These are phyloP conservation scores for Vitis rotundifolia DNA, from an alignment of 164 flowering plant species.

Conservation along the genomic window DNA sequence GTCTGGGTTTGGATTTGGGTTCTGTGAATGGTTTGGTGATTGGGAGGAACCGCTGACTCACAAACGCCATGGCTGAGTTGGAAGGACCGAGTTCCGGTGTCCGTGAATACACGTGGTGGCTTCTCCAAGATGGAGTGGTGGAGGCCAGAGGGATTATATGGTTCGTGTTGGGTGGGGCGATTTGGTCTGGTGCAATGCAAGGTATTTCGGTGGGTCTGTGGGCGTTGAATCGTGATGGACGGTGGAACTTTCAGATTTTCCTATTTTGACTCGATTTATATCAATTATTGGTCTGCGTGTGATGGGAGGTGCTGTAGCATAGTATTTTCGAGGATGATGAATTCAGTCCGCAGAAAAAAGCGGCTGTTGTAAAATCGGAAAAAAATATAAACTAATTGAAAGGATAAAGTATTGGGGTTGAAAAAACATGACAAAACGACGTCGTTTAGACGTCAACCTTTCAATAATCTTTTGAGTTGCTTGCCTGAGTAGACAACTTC, in stretches of 20 bases:
- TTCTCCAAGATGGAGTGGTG: conserved; percentile 17
- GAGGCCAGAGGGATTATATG: background rate
- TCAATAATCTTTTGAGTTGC: too few relatives aligned
- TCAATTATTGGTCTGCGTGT: background rate
- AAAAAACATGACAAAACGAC: too few relatives aligned
- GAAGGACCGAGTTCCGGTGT: background rate
- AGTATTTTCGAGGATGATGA: conserved; percentile 4
- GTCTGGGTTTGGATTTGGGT: conserved; percentile 27
- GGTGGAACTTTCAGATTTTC: background rate
- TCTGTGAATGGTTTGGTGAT: conserved; percentile 32
- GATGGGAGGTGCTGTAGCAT: background rate
- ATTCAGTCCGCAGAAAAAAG: conserved; percentile 10
- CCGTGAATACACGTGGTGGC: background rate
- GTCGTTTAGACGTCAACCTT: too few relatives aligned
- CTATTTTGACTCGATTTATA: background rate
- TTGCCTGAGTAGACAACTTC: background rate
- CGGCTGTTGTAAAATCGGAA: too few relatives aligned
- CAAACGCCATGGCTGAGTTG: conserved; percentile 10
- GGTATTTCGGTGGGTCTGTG: background rate
- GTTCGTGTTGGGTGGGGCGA: background rate
- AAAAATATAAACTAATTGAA: background rate
- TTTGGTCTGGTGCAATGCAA: background rate
- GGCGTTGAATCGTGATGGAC: background rate
- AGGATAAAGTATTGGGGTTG: too few relatives aligned
- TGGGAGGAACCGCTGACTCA: conserved; percentile 14